Conservation (phyloP, 2,329 filamentous ascomycete genomes). For the Claviceps lovelessii region DNA sequence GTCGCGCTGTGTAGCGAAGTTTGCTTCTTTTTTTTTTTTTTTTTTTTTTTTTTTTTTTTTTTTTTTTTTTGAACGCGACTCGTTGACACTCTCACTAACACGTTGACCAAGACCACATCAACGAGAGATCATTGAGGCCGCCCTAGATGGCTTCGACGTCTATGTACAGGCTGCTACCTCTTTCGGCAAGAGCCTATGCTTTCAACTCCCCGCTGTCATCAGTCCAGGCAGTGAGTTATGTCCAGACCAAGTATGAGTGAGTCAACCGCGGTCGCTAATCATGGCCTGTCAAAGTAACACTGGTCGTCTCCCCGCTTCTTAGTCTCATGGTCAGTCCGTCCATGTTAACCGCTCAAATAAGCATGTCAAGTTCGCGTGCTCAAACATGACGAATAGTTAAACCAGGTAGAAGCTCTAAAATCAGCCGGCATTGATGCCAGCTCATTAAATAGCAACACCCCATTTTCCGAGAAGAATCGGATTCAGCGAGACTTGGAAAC, state of each 20-base stretch:
- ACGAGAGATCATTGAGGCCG: slow-evolving; percentile 72
- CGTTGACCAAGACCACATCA: slow-evolving; percentile 56
- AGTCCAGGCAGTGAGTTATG: slow-evolving; percentile 62
- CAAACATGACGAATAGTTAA: slow-evolving; percentile 43
- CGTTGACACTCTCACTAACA: background rate
- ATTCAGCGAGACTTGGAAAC: slow-evolving; percentile 75
- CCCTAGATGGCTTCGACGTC: slow-evolving; percentile 72
- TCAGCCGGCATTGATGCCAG: slow-evolving; percentile 64
- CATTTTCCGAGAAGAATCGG: slow-evolving; percentile 44
- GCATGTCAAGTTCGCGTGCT: background rate
- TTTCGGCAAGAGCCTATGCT: slow-evolving; percentile 89
- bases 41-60: too few species aligned
- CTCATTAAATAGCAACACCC: slow-evolving; percentile 75
- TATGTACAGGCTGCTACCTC: slow-evolving; percentile 84
- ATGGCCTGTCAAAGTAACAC: slow-evolving; percentile 46
- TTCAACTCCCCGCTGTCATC: slow-evolving; percentile 78
- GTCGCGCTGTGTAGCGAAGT: background rate
- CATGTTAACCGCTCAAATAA: slow-evolving; percentile 1
- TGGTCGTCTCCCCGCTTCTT: slow-evolving; percentile 78
- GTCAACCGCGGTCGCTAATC: slow-evolving; percentile 3
- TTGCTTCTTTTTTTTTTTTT: too few species aligned
- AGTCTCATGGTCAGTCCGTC: slow-evolving; percentile 59
- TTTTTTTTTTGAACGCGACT: background rate
- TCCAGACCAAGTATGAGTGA: background rate
- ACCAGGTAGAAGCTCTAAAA: slow-evolving; percentile 73